phyloP scores from a whole-genome alignment of 306 rosid genomes.

The Trifolium subterraneum region DNA sequence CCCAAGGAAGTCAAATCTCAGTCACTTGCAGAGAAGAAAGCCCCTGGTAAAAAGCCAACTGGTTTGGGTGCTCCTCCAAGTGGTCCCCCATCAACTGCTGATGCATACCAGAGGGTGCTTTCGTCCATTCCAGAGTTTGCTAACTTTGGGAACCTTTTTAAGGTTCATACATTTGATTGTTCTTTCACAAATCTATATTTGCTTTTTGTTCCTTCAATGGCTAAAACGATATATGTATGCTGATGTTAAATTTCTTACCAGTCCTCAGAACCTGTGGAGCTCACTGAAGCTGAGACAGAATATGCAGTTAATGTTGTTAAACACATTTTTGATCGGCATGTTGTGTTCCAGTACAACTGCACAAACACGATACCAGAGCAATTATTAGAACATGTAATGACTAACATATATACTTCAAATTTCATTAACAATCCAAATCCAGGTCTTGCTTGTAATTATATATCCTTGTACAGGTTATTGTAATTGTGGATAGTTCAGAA shows the following conservation, averaged over 20 bases:
- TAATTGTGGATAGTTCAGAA: conserved; percentile 83
- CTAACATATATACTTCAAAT: conserved; percentile 23
- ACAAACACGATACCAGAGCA: conserved; percentile 97
- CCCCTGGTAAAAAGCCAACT: conserved; percentile 84
- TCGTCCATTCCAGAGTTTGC: conserved; percentile 80
- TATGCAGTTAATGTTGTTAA: conserved; percentile 94
- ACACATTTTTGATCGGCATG: conserved; percentile 86
- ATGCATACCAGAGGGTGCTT: conserved; percentile 84
- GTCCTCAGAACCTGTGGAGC: conserved; percentile 98
- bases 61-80: conserved; percentile 83
- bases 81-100: conserved; percentile 73
- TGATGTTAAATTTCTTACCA: conserved; percentile 46
- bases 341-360: conserved; percentile 98
- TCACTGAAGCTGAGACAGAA: conserved; percentile 96
- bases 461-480: conserved; percentile 68
- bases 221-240: conserved; percentile 29
- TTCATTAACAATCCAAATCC: conserved; percentile 24
- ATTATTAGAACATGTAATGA: conserved; percentile 80
- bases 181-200: conserved; percentile 30
- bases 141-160: conserved; percentile 85
- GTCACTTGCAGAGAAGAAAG: conserved; percentile 90
- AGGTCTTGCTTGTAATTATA: conserved; percentile 39
- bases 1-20: conserved; percentile 86
- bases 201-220: conserved; percentile 16
- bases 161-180: conserved; percentile 57